phyloP scores from a whole-genome alignment of 2,329 filamentous ascomycete genomes.

The Talaromyces sp. region DNA sequence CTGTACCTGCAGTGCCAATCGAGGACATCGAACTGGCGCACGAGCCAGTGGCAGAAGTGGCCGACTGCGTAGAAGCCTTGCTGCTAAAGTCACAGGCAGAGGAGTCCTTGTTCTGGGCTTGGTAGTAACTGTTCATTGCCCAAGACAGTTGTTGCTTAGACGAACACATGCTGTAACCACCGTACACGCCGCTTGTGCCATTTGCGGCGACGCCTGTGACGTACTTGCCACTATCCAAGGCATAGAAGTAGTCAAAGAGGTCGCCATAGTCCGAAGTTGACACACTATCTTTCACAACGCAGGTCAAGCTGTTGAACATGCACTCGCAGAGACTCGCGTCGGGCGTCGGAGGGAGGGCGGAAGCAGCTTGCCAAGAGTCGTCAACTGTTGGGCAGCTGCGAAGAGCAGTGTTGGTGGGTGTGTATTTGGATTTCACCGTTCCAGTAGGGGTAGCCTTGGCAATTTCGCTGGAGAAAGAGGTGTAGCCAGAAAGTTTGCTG shows the following conservation, averaged over 20 bases:
- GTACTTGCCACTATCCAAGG: constrained; percentile 26
- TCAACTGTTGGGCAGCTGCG: constrained; percentile 64
- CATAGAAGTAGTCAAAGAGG: constrained; percentile 59
- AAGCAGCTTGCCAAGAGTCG: constrained; percentile 63
- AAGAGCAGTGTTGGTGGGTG: constrained; percentile 63
- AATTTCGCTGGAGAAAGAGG: constrained; percentile 65
- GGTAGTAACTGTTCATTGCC: constrained; percentile 44
- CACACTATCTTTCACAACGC: constrained; percentile 59
- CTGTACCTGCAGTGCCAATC: constrained; percentile 37
- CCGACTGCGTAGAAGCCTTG: constrained; percentile 30
- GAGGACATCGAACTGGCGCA: constrained; percentile 33
- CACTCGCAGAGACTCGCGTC: constrained; percentile 76
- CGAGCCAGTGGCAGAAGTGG: constrained; percentile 26
- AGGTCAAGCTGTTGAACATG: constrained; percentile 71
- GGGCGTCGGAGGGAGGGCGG: constrained; percentile 72
- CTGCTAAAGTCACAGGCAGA: constrained; percentile 43
- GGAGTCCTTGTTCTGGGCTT: constrained; percentile 31
- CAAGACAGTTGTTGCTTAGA: constrained; percentile 41
- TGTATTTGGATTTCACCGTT: constrained; percentile 65
- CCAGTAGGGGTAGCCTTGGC: constrained; percentile 61
- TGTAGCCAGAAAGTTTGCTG: constrained; percentile 68
- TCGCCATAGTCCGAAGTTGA: constrained; percentile 55
- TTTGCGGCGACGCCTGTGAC: constrained; percentile 34
- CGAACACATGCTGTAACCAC: constrained; percentile 46
- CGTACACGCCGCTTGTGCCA: constrained; percentile 38